phyloP scores from a whole-genome alignment of 352 stramenopile species.

The Phytophthora palmivora region DNA sequence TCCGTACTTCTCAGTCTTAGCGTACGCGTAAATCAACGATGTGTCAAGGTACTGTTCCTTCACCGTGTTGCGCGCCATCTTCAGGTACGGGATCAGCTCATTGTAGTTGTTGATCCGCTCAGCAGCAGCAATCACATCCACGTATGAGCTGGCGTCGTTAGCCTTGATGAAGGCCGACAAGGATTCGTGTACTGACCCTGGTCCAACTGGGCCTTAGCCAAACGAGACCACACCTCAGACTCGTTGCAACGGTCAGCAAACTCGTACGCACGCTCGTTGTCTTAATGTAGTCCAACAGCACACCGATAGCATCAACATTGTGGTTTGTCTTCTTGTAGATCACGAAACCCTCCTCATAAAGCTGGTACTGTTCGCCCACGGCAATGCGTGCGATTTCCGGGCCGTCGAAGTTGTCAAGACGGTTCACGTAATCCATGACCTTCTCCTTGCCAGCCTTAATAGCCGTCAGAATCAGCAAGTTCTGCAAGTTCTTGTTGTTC shows the following conservation, averaged over 20 bases:
- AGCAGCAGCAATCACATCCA: slow-evolving; percentile 97
- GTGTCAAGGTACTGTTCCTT: slow-evolving; percentile 99
- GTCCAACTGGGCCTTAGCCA: slow-evolving; percentile 98
- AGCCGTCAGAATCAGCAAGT: slow-evolving; percentile 99
- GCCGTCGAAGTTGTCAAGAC: slow-evolving; percentile 99
- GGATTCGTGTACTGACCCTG: slow-evolving; percentile 96
- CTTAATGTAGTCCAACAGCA: slow-evolving; percentile 97
- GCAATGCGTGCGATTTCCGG: slow-evolving; percentile 99
- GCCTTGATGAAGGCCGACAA: slow-evolving; percentile 99
- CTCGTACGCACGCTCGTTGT: slow-evolving; percentile 98
- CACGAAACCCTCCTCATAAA: slow-evolving; percentile 99
- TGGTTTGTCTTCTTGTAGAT: slow-evolving; percentile 99
- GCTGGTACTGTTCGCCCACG: slow-evolving; percentile 97
- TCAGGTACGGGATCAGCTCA: slow-evolving; percentile 98
- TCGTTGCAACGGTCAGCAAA: slow-evolving; percentile 99
- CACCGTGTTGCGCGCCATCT: slow-evolving; percentile 99
- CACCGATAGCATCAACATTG: slow-evolving; percentile 94
- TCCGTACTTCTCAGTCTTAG: slow-evolving; percentile 98
- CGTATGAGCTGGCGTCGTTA: slow-evolving; percentile 97
- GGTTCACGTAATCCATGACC: slow-evolving; percentile 99
- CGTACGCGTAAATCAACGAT: slow-evolving; percentile 99
- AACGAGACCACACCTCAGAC: slow-evolving; percentile 98
- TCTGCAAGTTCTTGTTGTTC: slow-evolving; percentile 99
- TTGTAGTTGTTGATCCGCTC: slow-evolving; percentile 97
- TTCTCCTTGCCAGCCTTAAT: slow-evolving; percentile 98